Evolutionary conservation across 345 rosid genomes (phyloP).

Genomic region (Salix brachista): DNA sequence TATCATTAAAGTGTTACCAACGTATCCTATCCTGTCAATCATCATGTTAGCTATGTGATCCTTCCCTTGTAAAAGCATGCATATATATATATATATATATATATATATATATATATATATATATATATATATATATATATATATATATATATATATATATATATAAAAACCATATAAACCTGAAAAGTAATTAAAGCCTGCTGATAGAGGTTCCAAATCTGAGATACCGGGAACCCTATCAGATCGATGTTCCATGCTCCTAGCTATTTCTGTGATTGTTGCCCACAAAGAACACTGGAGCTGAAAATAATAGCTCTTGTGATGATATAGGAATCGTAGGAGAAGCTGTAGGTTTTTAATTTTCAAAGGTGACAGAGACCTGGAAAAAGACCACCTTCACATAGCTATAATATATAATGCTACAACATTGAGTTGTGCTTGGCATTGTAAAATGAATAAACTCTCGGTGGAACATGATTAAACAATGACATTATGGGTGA

Average conservation of each 20-base stretch:
- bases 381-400: not conserved
- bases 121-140: too few relatives aligned
- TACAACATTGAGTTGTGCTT: not conserved
- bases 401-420: not conserved
- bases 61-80: not conserved
- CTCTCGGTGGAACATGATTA: not conserved
- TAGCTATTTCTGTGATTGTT: not conserved
- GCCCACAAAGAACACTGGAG: not conserved
- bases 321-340: not conserved
- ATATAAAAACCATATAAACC: not conserved
- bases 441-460: not conserved
- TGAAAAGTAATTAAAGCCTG: not conserved
- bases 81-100: too few relatives aligned
- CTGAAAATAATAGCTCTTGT: not conserved
- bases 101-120: too few relatives aligned
- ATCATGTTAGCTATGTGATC: not conserved
- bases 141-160: too few relatives aligned
- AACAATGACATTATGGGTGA: not conserved
- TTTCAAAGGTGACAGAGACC: not conserved
- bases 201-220: not conserved
- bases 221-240: not conserved
- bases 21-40: constrained; percentile 13
- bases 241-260: not conserved
- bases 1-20: constrained; percentile 4
- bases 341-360: not conserved